phyloP scores from a whole-genome alignment of 2,329 filamentous ascomycete genomes.

The Elsinoe arachidis region DNA sequence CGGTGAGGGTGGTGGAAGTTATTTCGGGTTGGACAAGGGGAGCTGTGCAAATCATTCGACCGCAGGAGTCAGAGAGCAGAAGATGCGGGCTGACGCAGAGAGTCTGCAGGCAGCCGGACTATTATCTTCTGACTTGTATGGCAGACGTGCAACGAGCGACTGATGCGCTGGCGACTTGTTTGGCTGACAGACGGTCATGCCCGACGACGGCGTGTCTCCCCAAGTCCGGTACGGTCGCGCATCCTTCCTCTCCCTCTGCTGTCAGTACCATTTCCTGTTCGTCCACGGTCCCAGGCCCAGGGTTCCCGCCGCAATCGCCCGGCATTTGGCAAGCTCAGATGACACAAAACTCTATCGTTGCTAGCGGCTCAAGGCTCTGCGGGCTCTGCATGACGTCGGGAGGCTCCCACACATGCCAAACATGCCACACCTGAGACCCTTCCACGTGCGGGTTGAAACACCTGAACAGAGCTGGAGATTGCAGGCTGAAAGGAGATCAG shows the following conservation, averaged over 20 bases:
- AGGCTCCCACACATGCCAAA: too few species aligned
- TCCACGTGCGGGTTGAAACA: conserved; percentile 9
- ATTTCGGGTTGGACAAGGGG: neutral
- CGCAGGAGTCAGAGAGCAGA: neutral
- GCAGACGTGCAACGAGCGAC: neutral
- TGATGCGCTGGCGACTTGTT: neutral
- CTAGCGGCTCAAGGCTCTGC: too few species aligned
- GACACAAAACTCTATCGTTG: too few species aligned
- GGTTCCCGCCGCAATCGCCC: too few species aligned
- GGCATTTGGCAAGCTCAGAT: neutral
- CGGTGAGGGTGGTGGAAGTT: conserved; percentile 5
- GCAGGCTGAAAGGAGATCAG: neutral
- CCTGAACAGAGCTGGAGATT: neutral
- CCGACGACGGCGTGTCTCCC: neutral
- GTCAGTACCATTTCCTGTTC: neutral
- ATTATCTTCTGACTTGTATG: neutral
- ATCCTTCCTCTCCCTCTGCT: neutral
- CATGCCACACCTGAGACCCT: neutral
- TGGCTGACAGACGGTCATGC: conserved; percentile 2
- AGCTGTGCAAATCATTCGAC: conserved; percentile 6
- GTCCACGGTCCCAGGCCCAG: too few species aligned
- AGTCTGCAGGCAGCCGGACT: neutral
- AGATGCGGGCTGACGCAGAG: neutral
- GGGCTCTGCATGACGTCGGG: too few species aligned
- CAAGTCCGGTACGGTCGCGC: neutral